Evolutionary conservation across 2,329 filamentous ascomycete species (phyloP).

Genomic region (Diaporthe sp.): DNA sequence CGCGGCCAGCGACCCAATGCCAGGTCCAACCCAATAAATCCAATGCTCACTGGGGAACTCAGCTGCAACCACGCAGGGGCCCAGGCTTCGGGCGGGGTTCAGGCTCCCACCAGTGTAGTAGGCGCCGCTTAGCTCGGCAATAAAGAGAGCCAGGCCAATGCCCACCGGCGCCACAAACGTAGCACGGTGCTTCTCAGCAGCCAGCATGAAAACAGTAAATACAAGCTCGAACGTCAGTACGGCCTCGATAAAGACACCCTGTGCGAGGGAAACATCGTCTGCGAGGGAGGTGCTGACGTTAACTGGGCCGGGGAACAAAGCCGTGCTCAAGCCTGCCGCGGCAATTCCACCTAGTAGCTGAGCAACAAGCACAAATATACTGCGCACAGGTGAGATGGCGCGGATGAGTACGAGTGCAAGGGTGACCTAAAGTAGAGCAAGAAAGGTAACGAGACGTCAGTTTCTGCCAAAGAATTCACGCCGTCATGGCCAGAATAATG

Average conservation of each 20-base stretch:
- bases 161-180: slow-evolving; percentile 80
- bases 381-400: slow-evolving; percentile 66
- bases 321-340: slow-evolving; percentile 69
- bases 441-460: not conserved
- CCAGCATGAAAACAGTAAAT: slow-evolving; percentile 77
- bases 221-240: slow-evolving; percentile 75
- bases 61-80: slow-evolving; percentile 59
- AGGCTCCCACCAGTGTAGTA: slow-evolving; percentile 63
- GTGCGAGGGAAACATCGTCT: slow-evolving; percentile 63
- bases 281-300: slow-evolving; percentile 69
- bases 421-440: slow-evolving; percentile 54
- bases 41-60: slow-evolving; percentile 62
- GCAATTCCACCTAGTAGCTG: slow-evolving; percentile 72
- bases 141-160: slow-evolving; percentile 79
- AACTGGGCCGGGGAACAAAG: slow-evolving; percentile 66
- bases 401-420: slow-evolving; percentile 72
- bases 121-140: slow-evolving; percentile 62
- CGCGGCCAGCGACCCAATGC: slow-evolving; percentile 63
- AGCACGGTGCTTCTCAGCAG: slow-evolving; percentile 79
- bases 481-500: not conserved
- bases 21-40: slow-evolving; percentile 69
- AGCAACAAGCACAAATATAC: slow-evolving; percentile 64
- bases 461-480: no score
- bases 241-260: slow-evolving; percentile 77
- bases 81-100: slow-evolving; percentile 66